Percentiles rank a stretch among this genome's conserved stretches.
Conservation (phyloP, 2,329 filamentous ascomycete species). For the Alternaria arbusti region DNA sequence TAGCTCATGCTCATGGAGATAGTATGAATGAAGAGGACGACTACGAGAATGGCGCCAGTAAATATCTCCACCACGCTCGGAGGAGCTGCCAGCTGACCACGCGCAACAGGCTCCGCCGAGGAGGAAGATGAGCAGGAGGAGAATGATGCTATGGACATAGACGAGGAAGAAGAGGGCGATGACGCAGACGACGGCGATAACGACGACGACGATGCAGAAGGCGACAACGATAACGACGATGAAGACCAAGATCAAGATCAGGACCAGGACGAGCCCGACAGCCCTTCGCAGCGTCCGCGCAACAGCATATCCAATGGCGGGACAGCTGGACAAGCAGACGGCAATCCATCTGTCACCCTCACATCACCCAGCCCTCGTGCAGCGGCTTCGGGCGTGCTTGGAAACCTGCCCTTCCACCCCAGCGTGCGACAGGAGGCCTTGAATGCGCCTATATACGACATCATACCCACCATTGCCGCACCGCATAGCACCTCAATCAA, state of each 20-base stretch:
- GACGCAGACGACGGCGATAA: constrained; percentile 52
- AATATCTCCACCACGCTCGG: constrained; percentile 6
- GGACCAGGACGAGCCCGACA: constrained; percentile 55
- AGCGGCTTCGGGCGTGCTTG: constrained; percentile 37
- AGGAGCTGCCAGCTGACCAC: constrained; percentile 12
- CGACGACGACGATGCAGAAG: constrained; percentile 52
- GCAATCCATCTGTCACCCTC: constrained; percentile 57
- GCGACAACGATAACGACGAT: constrained; percentile 49
- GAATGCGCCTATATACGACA: constrained; percentile 84
- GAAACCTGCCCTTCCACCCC: constrained; percentile 60
- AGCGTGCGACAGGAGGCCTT: constrained; percentile 78
- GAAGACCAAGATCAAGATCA: constrained; percentile 50
- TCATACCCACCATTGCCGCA: constrained; percentile 94
- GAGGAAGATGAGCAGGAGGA: constrained; percentile 44
- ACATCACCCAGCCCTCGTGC: constrained; percentile 55
- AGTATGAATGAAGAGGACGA: constrained; percentile 56
- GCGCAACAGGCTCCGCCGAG: constrained; percentile 30
- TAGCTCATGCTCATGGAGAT: constrained; percentile 2
- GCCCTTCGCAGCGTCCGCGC: constrained; percentile 48
- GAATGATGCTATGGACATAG: constrained; percentile 44
- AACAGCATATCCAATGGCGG: constrained; percentile 38
- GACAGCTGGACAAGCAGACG: constrained; percentile 31
- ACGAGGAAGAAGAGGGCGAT: constrained; percentile 48
- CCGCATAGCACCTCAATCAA: constrained; percentile 97
- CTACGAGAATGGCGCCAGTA: constrained; percentile 50